These are phyloP conservation scores for Massarina eburnea DNA, from an alignment of 2,329 filamentous ascomycete genomes.

Conservation along the genomic window DNA sequence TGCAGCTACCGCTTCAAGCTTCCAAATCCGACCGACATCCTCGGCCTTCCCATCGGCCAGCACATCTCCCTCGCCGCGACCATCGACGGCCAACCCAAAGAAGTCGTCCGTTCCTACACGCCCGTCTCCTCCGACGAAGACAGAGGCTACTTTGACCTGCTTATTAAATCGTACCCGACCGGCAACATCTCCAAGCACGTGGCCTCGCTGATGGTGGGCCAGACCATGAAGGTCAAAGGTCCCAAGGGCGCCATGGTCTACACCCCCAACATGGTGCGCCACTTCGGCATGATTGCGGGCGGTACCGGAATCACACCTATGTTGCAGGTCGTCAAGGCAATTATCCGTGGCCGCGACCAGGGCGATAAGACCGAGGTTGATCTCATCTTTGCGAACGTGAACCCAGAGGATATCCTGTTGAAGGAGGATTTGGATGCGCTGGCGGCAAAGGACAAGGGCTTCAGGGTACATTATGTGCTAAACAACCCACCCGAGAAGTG, in stretches of 20 bases:
- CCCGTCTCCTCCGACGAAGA: constrained; percentile 46
- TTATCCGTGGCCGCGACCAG: constrained; percentile 72
- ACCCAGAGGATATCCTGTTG: constrained; percentile 86
- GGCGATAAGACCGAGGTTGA: constrained; percentile 89
- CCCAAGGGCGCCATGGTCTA: constrained; percentile 99
- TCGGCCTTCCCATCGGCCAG: constrained; percentile 96
- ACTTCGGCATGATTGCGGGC: constrained; percentile 97
- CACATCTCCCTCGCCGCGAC: constrained; percentile 89
- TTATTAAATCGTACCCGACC: constrained; percentile 97
- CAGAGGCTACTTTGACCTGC: constrained; percentile 88
- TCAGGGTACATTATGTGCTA: constrained; percentile 91
- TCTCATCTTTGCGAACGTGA: constrained; percentile 96
- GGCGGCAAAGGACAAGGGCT: constrained; percentile 72
- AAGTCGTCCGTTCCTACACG: constrained; percentile 47
- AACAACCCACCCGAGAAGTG: constrained; percentile 94
- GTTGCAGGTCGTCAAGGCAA: constrained; percentile 92
- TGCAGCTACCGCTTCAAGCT: constrained; percentile 87
- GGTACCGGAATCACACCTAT: constrained; percentile 98
- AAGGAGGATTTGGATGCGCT: constrained; percentile 87
- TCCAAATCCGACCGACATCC: constrained; percentile 73
- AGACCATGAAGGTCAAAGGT: constrained; percentile 82
- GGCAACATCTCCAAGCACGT: constrained; percentile 97
- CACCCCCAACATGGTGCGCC: constrained; percentile 92
- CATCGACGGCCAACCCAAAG: constrained; percentile 46
- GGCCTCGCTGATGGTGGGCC: constrained; percentile 75